A percentile compares a stretch with the other conserved stretches of the same genome.
phyloP scores from a whole-genome alignment of 192 early-diverging fungal species.

The Endogone sp. region DNA sequence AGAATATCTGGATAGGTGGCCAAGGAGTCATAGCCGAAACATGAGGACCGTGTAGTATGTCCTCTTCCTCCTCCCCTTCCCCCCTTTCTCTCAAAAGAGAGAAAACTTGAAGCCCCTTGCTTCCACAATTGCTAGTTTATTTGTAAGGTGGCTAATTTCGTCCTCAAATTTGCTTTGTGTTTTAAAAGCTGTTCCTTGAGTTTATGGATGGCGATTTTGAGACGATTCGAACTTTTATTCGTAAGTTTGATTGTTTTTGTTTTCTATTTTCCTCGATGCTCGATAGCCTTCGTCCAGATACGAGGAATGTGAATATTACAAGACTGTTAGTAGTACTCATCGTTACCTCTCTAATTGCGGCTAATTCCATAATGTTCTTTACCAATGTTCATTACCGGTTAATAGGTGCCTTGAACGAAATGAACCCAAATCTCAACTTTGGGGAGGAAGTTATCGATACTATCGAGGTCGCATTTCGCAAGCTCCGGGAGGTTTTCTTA shows the following conservation, averaged over 20 bases:
- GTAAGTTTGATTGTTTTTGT: constrained; percentile 32
- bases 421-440: constrained; percentile 13
- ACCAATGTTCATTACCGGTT: neutral
- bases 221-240: constrained; percentile 49
- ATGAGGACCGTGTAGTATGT: too few species aligned
- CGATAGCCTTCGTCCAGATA: neutral
- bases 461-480: constrained; percentile 12
- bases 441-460: constrained; percentile 20
- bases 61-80: too few species aligned
- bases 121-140: too few species aligned
- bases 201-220: constrained; percentile 61
- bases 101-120: too few species aligned
- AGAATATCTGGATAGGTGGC: too few species aligned
- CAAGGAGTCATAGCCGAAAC: too few species aligned
- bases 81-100: too few species aligned
- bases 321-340: too few species aligned
- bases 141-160: too few species aligned
- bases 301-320: too few species aligned
- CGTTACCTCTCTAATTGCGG: too few species aligned
- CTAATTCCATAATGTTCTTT: too few species aligned
- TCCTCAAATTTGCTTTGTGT: neutral
- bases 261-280: neutral
- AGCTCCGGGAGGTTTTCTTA: constrained; percentile 20
- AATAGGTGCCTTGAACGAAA: constrained; percentile 38
- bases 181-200: constrained; percentile 43